Evolutionary conservation across 2,329 filamentous ascomycete genomes (phyloP).

Genomic region (Mycosphaerella sp.): DNA sequence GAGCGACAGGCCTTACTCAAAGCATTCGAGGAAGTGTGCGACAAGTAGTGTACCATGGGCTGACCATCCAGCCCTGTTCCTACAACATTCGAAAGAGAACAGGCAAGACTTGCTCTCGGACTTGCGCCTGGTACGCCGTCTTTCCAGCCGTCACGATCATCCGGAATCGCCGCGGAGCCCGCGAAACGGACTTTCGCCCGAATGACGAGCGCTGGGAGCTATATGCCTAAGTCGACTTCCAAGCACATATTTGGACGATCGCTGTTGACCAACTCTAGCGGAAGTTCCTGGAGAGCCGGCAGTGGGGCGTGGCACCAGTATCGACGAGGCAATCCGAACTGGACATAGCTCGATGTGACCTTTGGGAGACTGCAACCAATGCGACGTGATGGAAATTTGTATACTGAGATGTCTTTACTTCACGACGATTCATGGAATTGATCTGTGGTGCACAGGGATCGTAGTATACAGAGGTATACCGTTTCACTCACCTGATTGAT

Average conservation of each 20-base stretch:
- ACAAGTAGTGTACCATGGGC: background rate
- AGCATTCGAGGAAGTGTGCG: conserved; percentile 22
- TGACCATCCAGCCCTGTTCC: background rate
- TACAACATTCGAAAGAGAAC: background rate
- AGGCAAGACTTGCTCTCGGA: too few relatives aligned
- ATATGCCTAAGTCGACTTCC: background rate
- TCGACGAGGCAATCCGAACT: background rate
- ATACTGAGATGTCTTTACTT: background rate
- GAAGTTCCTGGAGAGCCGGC: too few relatives aligned
- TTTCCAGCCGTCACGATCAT: background rate
- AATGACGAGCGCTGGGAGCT: background rate
- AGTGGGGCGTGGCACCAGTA: too few relatives aligned
- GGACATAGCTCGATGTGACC: background rate
- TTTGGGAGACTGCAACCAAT: background rate
- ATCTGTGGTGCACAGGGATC: background rate
- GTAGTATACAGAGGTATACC: too few relatives aligned
- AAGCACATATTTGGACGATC: too few relatives aligned
- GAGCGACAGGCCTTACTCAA: conserved; percentile 14
- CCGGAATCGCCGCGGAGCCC: background rate
- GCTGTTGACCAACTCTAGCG: too few relatives aligned
- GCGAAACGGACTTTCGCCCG: background rate
- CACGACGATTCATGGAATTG: background rate
- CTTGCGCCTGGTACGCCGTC: too few relatives aligned
- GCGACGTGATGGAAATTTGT: background rate
- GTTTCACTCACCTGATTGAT: too few relatives aligned